Evolutionary conservation across 768 basidiomycete genomes (phyloP).

Genomic region (Phanerodontia chrysosporium): DNA sequence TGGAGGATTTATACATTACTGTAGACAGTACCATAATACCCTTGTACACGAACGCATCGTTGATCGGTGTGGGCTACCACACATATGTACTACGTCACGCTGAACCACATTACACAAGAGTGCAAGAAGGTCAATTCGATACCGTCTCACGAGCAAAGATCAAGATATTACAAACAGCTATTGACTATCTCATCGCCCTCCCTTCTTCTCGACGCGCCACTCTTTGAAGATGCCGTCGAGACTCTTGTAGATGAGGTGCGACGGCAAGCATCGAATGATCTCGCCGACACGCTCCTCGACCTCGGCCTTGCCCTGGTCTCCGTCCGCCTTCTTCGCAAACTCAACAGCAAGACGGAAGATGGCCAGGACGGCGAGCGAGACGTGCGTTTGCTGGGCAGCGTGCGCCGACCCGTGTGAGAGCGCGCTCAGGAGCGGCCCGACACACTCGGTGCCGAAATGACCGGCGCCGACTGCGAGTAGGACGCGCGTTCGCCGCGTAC

Average conservation of each 20-base stretch:
- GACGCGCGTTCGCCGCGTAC: constrained; percentile 86
- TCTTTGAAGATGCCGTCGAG: constrained; percentile 95
- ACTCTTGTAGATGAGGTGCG: constrained; percentile 83
- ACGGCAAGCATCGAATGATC: constrained; percentile 86
- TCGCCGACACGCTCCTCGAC: constrained; percentile 79
- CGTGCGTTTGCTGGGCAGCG: constrained; percentile 87
- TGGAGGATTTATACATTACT: neutral
- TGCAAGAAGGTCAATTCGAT: neutral
- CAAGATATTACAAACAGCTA: constrained; percentile 7
- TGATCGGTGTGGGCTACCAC: neutral
- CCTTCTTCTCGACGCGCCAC: constrained; percentile 82
- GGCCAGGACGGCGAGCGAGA: constrained; percentile 88
- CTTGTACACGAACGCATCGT: neutral
- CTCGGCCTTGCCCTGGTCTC: constrained; percentile 63
- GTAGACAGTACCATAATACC: neutral
- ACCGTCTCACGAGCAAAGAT: neutral
- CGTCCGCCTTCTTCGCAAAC: constrained; percentile 69
- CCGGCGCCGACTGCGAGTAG: constrained; percentile 58
- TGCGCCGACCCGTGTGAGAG: constrained; percentile 75
- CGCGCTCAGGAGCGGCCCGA: constrained; percentile 67
- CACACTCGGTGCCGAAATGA: constrained; percentile 57
- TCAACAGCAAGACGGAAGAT: constrained; percentile 83
- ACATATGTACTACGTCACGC: neutral
- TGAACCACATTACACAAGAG: neutral
- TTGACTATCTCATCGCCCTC: constrained; percentile 32